A percentile compares a stretch with the other conserved stretches of the same genome.
These are phyloP conservation scores for Leishmania mexicana DNA, from an alignment of 208 protist genomes.

Conservation along the genomic window DNA sequence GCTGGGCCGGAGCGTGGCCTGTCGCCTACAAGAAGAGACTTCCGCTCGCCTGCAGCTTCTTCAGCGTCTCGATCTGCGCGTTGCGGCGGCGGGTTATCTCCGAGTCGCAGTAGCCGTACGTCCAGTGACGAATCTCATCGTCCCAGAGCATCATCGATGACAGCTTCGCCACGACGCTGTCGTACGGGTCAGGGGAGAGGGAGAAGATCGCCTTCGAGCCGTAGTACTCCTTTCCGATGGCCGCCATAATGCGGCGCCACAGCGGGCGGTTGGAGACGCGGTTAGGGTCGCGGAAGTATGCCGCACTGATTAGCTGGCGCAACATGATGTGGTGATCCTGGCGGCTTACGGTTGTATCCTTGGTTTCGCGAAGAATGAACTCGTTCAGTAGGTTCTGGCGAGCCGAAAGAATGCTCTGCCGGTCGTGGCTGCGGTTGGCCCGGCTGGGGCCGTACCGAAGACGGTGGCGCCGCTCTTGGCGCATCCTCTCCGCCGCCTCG, in stretches of 20 bases:
- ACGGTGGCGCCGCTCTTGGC: constrained; percentile 18
- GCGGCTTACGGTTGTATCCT: constrained; percentile 51
- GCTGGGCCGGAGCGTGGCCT: background rate
- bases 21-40: constrained; percentile 63
- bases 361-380: constrained; percentile 63
- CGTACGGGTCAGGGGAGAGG: constrained; percentile 85
- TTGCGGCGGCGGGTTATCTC: constrained; percentile 55
- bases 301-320: constrained; percentile 69
- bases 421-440: constrained; percentile 50
- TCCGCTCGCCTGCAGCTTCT: constrained; percentile 47
- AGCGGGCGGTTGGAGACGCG: constrained; percentile 55
- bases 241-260: constrained; percentile 71
- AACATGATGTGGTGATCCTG: constrained; percentile 89
- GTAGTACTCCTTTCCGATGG: constrained; percentile 81
- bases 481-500: constrained; percentile 17
- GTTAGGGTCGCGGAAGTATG: constrained; percentile 66
- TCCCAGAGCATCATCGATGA: constrained; percentile 92
- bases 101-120: constrained; percentile 65
- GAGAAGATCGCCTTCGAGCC: constrained; percentile 77
- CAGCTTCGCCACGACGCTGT: constrained; percentile 76
- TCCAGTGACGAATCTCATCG: constrained; percentile 54
- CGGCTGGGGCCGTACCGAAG: constrained; percentile 52
- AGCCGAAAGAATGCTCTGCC: constrained; percentile 51
- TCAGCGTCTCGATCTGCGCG: constrained; percentile 54
- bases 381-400: constrained; percentile 78